Conservation (phyloP, 805 yeast genomes). For the Candida silvicultrix region DNA sequence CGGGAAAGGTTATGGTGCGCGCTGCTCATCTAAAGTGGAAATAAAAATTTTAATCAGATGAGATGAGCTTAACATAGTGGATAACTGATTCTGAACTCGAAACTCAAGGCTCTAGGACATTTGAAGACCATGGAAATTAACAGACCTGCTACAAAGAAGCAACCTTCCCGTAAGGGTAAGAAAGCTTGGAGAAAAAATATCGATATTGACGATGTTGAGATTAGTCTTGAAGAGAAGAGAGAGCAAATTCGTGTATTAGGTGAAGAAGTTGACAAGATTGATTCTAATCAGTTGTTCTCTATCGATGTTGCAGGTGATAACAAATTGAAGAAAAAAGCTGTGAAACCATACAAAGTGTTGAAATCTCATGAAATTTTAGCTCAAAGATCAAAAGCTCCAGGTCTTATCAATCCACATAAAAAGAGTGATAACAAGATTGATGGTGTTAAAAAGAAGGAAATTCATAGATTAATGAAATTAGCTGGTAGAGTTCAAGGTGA, state of each 20-base stretch:
- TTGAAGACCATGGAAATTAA: constrained; percentile 26
- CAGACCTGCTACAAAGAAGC: constrained; percentile 56
- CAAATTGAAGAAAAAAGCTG: constrained; percentile 31
- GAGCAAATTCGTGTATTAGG: constrained; percentile 56
- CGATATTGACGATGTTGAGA: constrained; percentile 74
- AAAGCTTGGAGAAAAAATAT: constrained; percentile 91
- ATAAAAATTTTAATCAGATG: constrained; percentile 1
- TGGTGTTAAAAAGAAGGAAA: constrained; percentile 59
- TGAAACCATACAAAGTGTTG: constrained; percentile 29
- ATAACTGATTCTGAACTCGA: too few species aligned
- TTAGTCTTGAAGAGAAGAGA: constrained; percentile 59
- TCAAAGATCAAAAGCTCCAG: constrained; percentile 72
- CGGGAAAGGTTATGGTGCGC: background rate
- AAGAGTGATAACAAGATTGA: constrained; percentile 38
- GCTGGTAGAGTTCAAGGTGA: constrained; percentile 69
- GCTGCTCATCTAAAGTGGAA: background rate
- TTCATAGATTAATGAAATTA: constrained; percentile 59
- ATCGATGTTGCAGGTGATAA: constrained; percentile 66
- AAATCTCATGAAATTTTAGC: constrained; percentile 48
- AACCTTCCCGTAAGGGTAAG: constrained; percentile 87
- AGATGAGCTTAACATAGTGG: constrained; percentile 1
- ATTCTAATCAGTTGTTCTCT: constrained; percentile 44
- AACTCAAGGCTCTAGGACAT: too few species aligned
- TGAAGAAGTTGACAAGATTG: constrained; percentile 33
- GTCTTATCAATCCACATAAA: constrained; percentile 37